Evolutionary conservation across 495 filamentous ascomycete species (phyloP).

Genomic region (Melanomma pulvis-pyrius): DNA sequence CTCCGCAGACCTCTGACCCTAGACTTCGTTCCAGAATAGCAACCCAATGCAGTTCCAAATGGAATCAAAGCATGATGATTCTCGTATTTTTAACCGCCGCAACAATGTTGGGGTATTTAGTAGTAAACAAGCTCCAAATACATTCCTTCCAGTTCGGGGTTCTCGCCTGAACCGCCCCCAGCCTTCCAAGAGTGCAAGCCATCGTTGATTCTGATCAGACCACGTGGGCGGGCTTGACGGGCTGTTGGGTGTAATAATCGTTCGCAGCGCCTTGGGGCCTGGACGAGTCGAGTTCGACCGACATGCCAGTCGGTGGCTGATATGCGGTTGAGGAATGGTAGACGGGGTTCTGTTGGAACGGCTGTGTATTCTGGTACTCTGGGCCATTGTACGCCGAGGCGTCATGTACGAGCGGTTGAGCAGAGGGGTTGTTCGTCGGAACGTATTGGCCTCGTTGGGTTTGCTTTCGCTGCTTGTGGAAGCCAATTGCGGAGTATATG

Average conservation of each 20-base stretch:
- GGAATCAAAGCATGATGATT: neutral
- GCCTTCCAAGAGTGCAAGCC: neutral
- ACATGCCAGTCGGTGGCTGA: neutral
- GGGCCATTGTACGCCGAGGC: neutral
- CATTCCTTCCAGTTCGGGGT: no score
- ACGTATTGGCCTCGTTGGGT: slow-evolving; percentile 28
- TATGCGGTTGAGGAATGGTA: slow-evolving; percentile 15
- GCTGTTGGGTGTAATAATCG: slow-evolving; percentile 16
- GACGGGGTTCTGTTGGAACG: neutral
- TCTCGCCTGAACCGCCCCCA: neutral
- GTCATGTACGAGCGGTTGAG: neutral
- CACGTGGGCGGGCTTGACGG: slow-evolving; percentile 14
- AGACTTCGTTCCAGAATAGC: no score
- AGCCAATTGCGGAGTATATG: slow-evolving; percentile 35
- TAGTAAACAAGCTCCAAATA: neutral
- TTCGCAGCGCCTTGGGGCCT: slow-evolving; percentile 1
- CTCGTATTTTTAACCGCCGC: neutral
- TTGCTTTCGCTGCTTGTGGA: slow-evolving; percentile 15
- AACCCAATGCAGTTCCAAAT: neutral
- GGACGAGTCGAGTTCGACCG: neutral
- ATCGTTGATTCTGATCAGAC: neutral
- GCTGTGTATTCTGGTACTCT: neutral
- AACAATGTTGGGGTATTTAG: neutral
- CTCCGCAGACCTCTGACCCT: no score
- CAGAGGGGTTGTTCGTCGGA: slow-evolving; percentile 24